Evolutionary conservation across 2,329 filamentous ascomycete genomes (phyloP).

Genomic region (Colletotrichum shisoi): DNA sequence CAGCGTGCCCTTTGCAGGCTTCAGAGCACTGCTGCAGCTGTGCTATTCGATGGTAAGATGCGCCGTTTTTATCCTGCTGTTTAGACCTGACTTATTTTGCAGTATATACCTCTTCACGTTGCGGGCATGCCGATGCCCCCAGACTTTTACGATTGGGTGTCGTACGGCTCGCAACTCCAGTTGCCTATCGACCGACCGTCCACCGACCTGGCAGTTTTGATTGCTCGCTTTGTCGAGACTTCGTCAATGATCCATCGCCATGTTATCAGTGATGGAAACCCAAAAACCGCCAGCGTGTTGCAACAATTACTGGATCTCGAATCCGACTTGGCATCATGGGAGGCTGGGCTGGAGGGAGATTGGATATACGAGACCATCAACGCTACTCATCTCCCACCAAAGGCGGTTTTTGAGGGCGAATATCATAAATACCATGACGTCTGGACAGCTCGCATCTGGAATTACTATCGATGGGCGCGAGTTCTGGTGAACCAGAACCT

Average conservation of each 20-base stretch:
- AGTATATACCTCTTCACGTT: constrained; percentile 58
- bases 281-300: constrained; percentile 49
- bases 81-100: constrained; percentile 31
- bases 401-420: constrained; percentile 58
- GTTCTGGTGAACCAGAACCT: constrained; percentile 62
- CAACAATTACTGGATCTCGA: constrained; percentile 54
- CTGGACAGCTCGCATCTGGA: constrained; percentile 64
- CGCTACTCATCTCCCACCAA: constrained; percentile 48
- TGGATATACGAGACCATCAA: constrained; percentile 52
- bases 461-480: constrained; percentile 67
- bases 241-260: constrained; percentile 49
- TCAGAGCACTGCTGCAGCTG: constrained; percentile 63
- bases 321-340: constrained; percentile 51
- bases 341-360: constrained; percentile 46
- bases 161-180: constrained; percentile 49
- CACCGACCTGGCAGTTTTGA: constrained; percentile 53
- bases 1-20: constrained; percentile 52
- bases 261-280: constrained; percentile 50
- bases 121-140: constrained; percentile 52
- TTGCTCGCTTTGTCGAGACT: constrained; percentile 53
- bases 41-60: constrained; percentile 63
- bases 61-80: neutral
- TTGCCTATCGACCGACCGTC: constrained; percentile 51
- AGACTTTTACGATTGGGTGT: constrained; percentile 55
- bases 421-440: constrained; percentile 65